A percentile compares a stretch with the other conserved stretches of the same genome.
Conservation (phyloP, 495 filamentous ascomycete genomes). For the Hypoxylon fuscum region DNA sequence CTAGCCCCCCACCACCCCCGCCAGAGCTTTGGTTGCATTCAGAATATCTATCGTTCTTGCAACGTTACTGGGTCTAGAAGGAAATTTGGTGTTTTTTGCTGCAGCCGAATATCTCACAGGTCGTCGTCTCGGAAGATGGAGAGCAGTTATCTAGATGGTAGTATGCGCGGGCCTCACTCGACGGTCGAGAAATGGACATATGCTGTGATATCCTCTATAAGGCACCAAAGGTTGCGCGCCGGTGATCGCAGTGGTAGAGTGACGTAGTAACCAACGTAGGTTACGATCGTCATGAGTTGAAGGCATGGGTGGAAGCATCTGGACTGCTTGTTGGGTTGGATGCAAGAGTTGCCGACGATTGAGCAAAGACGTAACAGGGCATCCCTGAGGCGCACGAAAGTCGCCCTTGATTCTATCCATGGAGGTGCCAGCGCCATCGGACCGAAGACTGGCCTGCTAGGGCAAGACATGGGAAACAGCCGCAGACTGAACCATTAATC, state of each 20-base stretch:
- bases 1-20: conserved; percentile 23
- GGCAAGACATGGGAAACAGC: conserved; percentile 20
- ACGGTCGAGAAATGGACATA: conserved; percentile 10
- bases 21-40: conserved; percentile 32
- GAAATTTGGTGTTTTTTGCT: conserved; percentile 20
- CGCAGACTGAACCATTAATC: not conserved
- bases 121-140: not conserved
- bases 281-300: not conserved
- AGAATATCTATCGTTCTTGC: conserved; percentile 30
- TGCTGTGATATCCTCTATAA: too few relatives aligned
- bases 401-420: conserved; percentile 14
- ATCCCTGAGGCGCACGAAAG: conserved; percentile 18
- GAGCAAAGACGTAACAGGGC: not conserved
- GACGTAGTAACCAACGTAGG: conserved; percentile 6
- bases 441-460: conserved; percentile 18
- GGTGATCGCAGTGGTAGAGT: conserved; percentile 5
- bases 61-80: conserved; percentile 36
- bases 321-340: conserved; percentile 7
- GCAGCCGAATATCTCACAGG: conserved; percentile 6
- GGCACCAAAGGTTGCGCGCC: conserved; percentile 12
- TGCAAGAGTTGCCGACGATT: conserved; percentile 11
- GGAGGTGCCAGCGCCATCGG: conserved; percentile 18
- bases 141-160: conserved; percentile 2
- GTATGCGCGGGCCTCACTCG: not conserved
- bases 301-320: conserved; percentile 2